Percentiles rank a stretch among this genome's conserved stretches.
Conservation (phyloP, 441 rosid species). For the Aleurites moluccanus region DNA sequence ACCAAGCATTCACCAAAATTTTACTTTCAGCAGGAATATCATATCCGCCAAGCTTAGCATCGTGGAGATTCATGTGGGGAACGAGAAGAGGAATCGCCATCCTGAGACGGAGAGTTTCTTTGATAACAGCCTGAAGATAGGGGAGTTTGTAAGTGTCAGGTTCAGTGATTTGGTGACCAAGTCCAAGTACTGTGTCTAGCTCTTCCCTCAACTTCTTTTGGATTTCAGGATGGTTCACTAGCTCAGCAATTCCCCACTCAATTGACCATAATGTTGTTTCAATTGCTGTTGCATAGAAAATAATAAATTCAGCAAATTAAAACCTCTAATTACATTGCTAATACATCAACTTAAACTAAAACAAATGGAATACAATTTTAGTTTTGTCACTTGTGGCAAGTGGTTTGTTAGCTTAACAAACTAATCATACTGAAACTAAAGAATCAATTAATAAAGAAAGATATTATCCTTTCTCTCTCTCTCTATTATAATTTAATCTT, state of each 20-base stretch:
- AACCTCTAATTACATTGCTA: not conserved
- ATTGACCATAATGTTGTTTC: constrained; percentile 94
- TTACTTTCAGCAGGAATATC: constrained; percentile 98
- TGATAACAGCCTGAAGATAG: constrained; percentile 85
- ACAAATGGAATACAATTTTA: no score
- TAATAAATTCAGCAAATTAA: not conserved
- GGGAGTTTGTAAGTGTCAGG: constrained; percentile 77
- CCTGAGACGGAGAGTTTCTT: constrained; percentile 82
- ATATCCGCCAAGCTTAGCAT: constrained; percentile 77
- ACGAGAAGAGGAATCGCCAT: constrained; percentile 98
- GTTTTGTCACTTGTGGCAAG: no score
- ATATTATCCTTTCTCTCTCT: no score
- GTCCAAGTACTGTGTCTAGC: constrained; percentile 75
- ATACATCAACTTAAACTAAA: not conserved
- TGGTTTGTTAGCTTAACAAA: no score
- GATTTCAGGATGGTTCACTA: constrained; percentile 85
- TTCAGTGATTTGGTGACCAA: constrained; percentile 68
- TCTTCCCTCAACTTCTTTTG: constrained; percentile 73
- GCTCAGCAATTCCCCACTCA: constrained; percentile 93
- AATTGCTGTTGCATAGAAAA: constrained; percentile 53
- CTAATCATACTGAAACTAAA: no score
- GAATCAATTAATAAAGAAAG: no score
- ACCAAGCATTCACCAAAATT: constrained; percentile 90
- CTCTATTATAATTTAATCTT: no score
- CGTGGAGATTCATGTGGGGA: constrained; percentile 96